Base-by-base conservation (phyloP, 495 filamentous ascomycete genomes). In the Penicillium odoratum region DNA sequence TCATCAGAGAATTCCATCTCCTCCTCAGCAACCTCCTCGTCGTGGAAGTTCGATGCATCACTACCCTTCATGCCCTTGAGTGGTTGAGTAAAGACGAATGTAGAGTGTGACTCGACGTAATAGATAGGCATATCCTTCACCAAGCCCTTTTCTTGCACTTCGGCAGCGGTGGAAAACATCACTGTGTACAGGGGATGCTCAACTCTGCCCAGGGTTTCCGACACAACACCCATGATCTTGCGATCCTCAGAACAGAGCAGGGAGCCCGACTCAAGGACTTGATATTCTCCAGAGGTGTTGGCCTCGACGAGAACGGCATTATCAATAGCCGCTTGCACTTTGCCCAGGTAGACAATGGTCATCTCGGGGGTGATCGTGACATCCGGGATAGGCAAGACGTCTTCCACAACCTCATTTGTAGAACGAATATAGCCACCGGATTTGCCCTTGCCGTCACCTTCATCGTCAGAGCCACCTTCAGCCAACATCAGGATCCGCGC, bases 1-100 rank as follows among this genome's bases (percentile, higher is more conserved):
- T 98, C 94, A 61, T 98, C 94, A 0, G 92, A 97, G 65, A 97
- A 98, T 64, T 97, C 94, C 33, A 90, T 80, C 66, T 97, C 93
- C 15, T 92, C 87, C 26, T 88, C 88, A 2, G 73, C 83, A n/a
- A 91, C 79, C 72, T 97, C 93, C 66, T 98, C 94, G 62, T 98
- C 94, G 68, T 95, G 86, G 53, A 95, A 77, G 65, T 97, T 97
- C 40, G 91, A 95, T 0, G 94, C 93, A 73, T 98, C 94, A 15
- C 91, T 91, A 55, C 89, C 89, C 71, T 95, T 97, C 53, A 85
- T 61, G 26, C 80, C 78, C 69, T 88, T 88, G 45, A 97, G 72
- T 4, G 85, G 79, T 70, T 94, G 82, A 0, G 93, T 96, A 64
- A 96, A 92, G 15, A 95, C 89, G 55, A 87, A 92, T 4, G 80